These are phyloP conservation scores for Gypsophila paniculata DNA, from an alignment of 179 eudicot species.

Conservation along the genomic window DNA sequence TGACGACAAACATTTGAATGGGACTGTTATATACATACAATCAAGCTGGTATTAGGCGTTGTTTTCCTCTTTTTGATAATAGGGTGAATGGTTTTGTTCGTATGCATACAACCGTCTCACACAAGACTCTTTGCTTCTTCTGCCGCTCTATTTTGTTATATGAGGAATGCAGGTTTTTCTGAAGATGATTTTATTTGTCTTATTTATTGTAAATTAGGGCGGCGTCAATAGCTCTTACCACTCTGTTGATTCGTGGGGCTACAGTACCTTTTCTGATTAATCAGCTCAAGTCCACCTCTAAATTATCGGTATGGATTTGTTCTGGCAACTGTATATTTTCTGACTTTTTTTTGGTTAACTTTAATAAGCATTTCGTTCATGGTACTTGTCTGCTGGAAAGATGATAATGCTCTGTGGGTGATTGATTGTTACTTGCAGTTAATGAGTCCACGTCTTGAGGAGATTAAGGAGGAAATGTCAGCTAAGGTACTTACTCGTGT, in stretches of 20 bases:
- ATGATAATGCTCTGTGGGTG: not conserved
- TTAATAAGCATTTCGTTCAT: not conserved
- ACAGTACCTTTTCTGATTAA: constrained; percentile 71
- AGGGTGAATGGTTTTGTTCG: no score
- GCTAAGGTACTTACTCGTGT: constrained; percentile 44
- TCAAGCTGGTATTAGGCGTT: no score
- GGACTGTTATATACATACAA: no score
- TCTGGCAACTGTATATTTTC: no score
- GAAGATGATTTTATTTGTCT: constrained; percentile 8
- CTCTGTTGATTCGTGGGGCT: constrained; percentile 66
- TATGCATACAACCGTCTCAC: no score
- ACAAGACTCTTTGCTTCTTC: no score
- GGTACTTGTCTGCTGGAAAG: not conserved
- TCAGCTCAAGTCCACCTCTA: constrained; percentile 73
- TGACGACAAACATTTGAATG: no score
- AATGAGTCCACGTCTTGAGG: constrained; percentile 77
- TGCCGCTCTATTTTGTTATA: constrained; percentile 12
- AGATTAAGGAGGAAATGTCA: constrained; percentile 68
- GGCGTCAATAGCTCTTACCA: constrained; percentile 73
- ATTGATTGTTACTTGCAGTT: constrained; percentile 46
- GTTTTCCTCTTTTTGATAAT: no score
- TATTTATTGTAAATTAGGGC: constrained; percentile 45
- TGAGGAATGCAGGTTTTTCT: not conserved
- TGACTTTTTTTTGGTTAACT: not conserved
- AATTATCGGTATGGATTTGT: constrained; percentile 52